Evolutionary conservation across 345 rosid species (phyloP), one percentile per base, ranked within the genome.

Genomic region (Dipteronia sinensis): DNA sequence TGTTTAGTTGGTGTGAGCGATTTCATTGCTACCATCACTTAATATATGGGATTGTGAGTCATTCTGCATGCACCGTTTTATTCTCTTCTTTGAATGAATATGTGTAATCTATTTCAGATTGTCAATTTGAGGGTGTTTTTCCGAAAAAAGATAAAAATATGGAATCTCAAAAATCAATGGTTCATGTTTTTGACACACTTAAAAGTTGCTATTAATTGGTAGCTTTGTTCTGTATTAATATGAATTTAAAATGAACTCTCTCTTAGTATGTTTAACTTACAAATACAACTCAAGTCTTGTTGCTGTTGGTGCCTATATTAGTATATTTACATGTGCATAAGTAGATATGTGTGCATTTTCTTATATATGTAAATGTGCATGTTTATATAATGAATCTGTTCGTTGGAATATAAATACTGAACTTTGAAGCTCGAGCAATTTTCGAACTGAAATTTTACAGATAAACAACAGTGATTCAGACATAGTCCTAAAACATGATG

Each of bases 1-100:
- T 93, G 62, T 93, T 95, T 83, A 92, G 97, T 78, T 95, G 98
- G 99, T 91, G 85, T 72, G 98, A 95, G 85, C 96, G 96, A 62
- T 89, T 89, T 82, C 87, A 86, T 42, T 93, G 97, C 90, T 92
- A 90, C 83, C 86, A 59, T 23, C 89, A 90, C 84, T 82, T 92
- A 65, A 70, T 93, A 27, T 84, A 90, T 72, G 92, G 90, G 71
- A 90, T 86, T 74, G 99, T 95, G 83, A 85, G 92, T 82, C 76
- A 63, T 27, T 75, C 62, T 49, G 9, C 11, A 22, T 34, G 15
- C 5, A 23, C 59, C 25, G 64, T 64, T 29, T 1, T 49, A 34
- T 65, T 11, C 34, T 76, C 25, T 47, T 63, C 11, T 23, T 19
- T 13, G 9, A 27, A 22, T 46, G 47, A 46, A 74, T 27, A 42